Percentiles rank a stretch among this genome's conserved stretches.
Evolutionary conservation across 2,329 filamentous ascomycete species (phyloP).

Genomic region (Cladophialophora bantiana): DNA sequence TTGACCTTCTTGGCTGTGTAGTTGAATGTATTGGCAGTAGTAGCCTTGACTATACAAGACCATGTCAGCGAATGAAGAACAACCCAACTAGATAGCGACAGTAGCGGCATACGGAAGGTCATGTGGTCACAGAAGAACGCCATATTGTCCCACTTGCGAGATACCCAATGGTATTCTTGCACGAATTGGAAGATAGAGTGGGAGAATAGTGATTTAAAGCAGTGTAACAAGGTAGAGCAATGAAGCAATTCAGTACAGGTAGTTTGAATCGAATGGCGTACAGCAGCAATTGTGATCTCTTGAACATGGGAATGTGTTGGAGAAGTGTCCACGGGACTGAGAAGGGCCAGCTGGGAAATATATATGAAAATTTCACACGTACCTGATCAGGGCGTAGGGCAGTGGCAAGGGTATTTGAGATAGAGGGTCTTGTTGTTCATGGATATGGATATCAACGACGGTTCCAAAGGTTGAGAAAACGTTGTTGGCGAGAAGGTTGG

Average conservation of each 20-base stretch:
- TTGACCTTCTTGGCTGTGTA: slow-evolving; percentile 27
- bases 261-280: slow-evolving; percentile 1
- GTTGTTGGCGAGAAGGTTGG: not conserved
- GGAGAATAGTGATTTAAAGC: slow-evolving; percentile 1
- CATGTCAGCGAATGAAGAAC: slow-evolving; percentile 18
- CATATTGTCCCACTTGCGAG: slow-evolving; percentile 15
- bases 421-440: slow-evolving; percentile 5
- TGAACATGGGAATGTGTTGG: slow-evolving; percentile 9
- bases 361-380: slow-evolving; percentile 6
- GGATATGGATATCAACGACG: slow-evolving; percentile 4
- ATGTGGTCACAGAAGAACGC: slow-evolving; percentile 16
- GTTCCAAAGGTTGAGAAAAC: slow-evolving; percentile 11
- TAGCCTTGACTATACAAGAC: slow-evolving; percentile 13
- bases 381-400: slow-evolving; percentile 2
- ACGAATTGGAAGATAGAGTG: slow-evolving; percentile 4
- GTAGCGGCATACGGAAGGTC: slow-evolving; percentile 19
- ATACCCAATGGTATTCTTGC: slow-evolving; percentile 14
- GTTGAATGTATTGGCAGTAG: slow-evolving; percentile 8
- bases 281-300: slow-evolving; percentile 9
- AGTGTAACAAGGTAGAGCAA: slow-evolving; percentile 7
- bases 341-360: slow-evolving; percentile 1
- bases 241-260: not conserved
- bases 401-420: not conserved
- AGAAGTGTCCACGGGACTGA: not conserved
- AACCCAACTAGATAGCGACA: not conserved